Evolutionary conservation across 2,329 filamentous ascomycete species (phyloP), one percentile per base, ranked within the genome.

Genomic region (Dendryphion nanum): DNA sequence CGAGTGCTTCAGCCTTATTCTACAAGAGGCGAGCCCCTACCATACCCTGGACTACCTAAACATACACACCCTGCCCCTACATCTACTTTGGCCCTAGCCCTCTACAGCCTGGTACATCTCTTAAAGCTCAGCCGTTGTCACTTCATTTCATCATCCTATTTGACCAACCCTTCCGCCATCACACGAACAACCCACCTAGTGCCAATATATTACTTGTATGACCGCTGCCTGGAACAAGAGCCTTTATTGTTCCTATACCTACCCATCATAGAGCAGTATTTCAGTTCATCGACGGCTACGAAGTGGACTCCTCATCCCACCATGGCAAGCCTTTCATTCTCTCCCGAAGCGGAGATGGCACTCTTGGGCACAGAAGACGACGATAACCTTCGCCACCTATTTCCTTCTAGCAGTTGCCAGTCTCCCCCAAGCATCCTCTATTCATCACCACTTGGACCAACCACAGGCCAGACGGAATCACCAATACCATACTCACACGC

Each of bases 371-470:
- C 59, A 14, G 59, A 63, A 36, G 61, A 63, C 21, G 23, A 26
- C 23, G 23, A 26, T 26, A n/a, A n/a, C n/a, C 54, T 63, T 46
- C 52, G 52, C 28, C 54, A 63, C 35, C 50, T 66, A 18, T 67
- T 63, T 40, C 61, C 63, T 35, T 56, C 60, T 29, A 63, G 54
- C 46, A 51, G 54, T 42, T 63, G 61, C 38, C 60, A 63, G 48
- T 64, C 64, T 21, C 56, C 63, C 33, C 63, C 61, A 3, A 60
- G 50, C 49, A 62, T 64, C 47, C 58, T 66, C 49, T 66, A 66
- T 42, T 64, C 62, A 34, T 56, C 60, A 40, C 55, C 61, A 20
- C 49, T 64, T 23, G 60, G 62, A 21, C 53, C 60, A n/a, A 51
- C 63, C 47, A 12, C 47, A 24, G 56, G 59, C 33, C 50, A 48